A percentile compares a stretch with the other conserved stretches of the same genome.
Conservation (phyloP, 2,329 filamentous ascomycete species). For the Cytospora piceae region DNA sequence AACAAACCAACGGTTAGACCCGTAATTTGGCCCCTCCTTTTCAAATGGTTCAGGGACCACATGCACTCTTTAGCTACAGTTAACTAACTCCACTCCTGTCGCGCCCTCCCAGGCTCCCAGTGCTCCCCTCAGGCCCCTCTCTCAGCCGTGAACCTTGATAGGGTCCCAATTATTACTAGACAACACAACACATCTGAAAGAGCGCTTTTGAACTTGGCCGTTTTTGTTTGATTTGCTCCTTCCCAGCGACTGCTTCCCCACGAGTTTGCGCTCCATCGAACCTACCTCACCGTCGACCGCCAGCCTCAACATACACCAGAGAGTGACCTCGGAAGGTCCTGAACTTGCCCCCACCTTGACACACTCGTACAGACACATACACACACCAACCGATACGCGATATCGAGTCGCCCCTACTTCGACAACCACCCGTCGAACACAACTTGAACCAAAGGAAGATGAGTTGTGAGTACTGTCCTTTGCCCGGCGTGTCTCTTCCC, state of each 20-base stretch:
- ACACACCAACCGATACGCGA: background rate
- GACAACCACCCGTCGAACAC: slow-evolving; percentile 4
- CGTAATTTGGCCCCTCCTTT: slow-evolving; percentile 19
- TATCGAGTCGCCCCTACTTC: slow-evolving; percentile 12
- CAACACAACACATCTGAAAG: slow-evolving; percentile 13
- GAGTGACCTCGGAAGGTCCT: slow-evolving; percentile 4
- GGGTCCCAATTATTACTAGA: slow-evolving; percentile 4
- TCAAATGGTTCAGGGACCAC: slow-evolving; percentile 19
- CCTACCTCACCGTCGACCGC: slow-evolving; percentile 1
- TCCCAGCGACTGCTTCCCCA: background rate
- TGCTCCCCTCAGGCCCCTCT: background rate
- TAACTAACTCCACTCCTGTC: slow-evolving; percentile 2
- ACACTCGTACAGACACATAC: background rate
- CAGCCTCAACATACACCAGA: background rate
- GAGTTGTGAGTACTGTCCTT: slow-evolving; percentile 44
- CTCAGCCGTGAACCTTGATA: slow-evolving; percentile 11
- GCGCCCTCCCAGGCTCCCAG: background rate
- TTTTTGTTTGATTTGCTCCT: slow-evolving; percentile 3
- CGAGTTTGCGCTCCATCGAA: slow-evolving; percentile 4
- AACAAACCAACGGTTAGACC: background rate
- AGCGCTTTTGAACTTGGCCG: background rate
- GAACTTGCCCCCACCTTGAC: background rate
- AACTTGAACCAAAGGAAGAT: slow-evolving; percentile 36
- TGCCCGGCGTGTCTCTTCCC: background rate
- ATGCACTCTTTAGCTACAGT: slow-evolving; percentile 13